Base-by-base conservation (phyloP, 208 protist genomes). In the Leishmania guyanensis region DNA sequence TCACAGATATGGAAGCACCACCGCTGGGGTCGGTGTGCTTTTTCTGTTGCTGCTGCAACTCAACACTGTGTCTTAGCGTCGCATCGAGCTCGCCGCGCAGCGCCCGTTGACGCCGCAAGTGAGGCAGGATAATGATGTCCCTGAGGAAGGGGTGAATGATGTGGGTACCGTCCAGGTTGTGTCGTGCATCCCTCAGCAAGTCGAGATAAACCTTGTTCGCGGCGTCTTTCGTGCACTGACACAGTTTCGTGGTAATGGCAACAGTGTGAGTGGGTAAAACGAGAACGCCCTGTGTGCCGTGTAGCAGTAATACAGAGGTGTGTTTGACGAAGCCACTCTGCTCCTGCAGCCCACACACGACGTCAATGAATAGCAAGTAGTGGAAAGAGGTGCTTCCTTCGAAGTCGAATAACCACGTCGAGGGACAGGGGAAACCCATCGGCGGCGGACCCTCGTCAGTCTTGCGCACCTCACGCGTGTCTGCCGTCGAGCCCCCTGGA, bases 111-210 rank as follows among this genome's bases (percentile, higher is more conserved):
- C 80, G 65, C 9, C 78, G 79, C 58, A 88, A 65, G 78, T 91
- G 88, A 0, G 84, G 88, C 48, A 85, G 1, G 60, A 91, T 74
- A 53, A 89, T 88, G n/a, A 87, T 53, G 69, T 88, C 84, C 75
- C 85, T 91, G 83, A 88, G 88, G 77, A 91, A 91, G 78, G 84
- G 88, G 26, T 84, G 82, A 17, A 83, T 84, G 29, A 85, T 48
- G 53, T 75, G 77, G 26, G 84, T 75, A 66, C 88, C 88, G 69
- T 80, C 54, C 46, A 91, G 48, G 71, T 89, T 78, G 72, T 89
- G 88, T 84, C 88, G 88, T 26, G 78, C 84, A 36, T 72, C 79
- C 33, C 46, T 36, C 60, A 89, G 62, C 43, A 89, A 51, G 26
- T 80, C 78, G 22, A 88, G 77, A 58, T 87, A 91, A 9, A 91